These are phyloP conservation scores for Kazachstania sp. DNA, from an alignment of 1,139 yeast species.

Conservation along the genomic window DNA sequence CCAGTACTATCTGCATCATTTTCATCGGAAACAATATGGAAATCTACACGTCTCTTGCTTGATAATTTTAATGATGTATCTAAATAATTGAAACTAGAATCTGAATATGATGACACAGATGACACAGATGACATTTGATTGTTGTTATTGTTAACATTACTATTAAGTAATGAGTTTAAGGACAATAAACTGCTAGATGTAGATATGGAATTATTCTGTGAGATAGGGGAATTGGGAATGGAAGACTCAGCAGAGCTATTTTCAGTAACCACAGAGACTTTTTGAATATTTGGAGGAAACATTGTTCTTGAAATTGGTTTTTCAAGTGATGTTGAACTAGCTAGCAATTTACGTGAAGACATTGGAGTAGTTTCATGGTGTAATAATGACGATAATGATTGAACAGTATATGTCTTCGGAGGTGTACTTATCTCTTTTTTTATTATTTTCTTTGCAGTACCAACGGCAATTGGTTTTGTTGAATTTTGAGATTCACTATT, in stretches of 20 bases:
- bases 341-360: neutral
- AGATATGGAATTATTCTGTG: constrained; percentile 11
- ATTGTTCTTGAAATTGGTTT: constrained; percentile 1
- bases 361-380: neutral
- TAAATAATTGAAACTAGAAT: neutral
- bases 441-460: neutral
- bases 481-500: neutral
- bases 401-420: neutral
- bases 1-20: constrained; percentile 2
- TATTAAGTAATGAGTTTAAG: constrained; percentile 10
- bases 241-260: neutral
- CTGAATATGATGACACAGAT: constrained; percentile 1
- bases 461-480: too few relatives aligned
- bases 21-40: constrained; percentile 10
- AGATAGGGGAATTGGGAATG: neutral
- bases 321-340: neutral
- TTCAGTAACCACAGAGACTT: neutral
- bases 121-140: neutral
- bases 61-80: neutral
- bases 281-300: neutral
- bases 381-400: neutral
- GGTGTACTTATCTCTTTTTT: neutral
- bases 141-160: constrained; percentile 1
- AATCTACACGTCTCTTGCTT: constrained; percentile 7
- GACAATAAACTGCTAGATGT: constrained; percentile 16